A percentile compares a stretch with the other conserved stretches of the same genome.
Conservation (phyloP, 2,329 filamentous ascomycete species). For the Neocatenulostroma microsporum region DNA sequence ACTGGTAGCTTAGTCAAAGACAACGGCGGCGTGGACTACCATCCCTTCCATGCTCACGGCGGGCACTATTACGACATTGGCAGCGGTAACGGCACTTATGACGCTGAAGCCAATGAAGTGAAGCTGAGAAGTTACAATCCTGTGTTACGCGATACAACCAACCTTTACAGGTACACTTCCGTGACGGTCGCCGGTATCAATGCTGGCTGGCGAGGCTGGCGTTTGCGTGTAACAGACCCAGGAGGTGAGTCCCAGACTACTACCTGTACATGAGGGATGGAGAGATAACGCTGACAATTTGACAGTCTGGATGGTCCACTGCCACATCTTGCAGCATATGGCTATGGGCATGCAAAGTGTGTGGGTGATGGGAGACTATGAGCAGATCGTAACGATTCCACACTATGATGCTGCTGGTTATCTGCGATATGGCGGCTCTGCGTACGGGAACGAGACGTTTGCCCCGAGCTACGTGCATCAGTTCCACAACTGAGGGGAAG, state of each 20-base stretch:
- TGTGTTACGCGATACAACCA: slow-evolving; percentile 42
- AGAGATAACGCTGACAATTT: no score
- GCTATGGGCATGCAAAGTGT: slow-evolving; percentile 48
- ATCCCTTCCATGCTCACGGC: slow-evolving; percentile 51
- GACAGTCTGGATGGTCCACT: no score
- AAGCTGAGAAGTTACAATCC: slow-evolving; percentile 34
- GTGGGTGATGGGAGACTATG: slow-evolving; percentile 40
- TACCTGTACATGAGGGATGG: no score
- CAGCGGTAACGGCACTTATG: slow-evolving; percentile 47
- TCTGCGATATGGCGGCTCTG: slow-evolving; percentile 38
- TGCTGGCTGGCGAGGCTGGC: slow-evolving; percentile 55
- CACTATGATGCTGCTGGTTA: slow-evolving; percentile 35
- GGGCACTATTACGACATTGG: slow-evolving; percentile 49
- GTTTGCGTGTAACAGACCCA: slow-evolving; percentile 45
- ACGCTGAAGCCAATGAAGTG: slow-evolving; percentile 43
- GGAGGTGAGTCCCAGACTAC: slow-evolving; percentile 57
- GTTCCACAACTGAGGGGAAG: no score
- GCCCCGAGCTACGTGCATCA: slow-evolving; percentile 17
- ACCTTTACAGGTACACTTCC: slow-evolving; percentile 48
- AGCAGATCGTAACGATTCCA: slow-evolving; percentile 31
- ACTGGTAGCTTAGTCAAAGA: slow-evolving; percentile 28
- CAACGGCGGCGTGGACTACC: slow-evolving; percentile 34
- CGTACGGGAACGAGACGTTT: slow-evolving; percentile 32
- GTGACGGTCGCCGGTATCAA: slow-evolving; percentile 35
- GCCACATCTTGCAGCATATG: no score